phyloP scores from a whole-genome alignment of 371 early-diverging fungal genomes.

The Mucor irregularis region DNA sequence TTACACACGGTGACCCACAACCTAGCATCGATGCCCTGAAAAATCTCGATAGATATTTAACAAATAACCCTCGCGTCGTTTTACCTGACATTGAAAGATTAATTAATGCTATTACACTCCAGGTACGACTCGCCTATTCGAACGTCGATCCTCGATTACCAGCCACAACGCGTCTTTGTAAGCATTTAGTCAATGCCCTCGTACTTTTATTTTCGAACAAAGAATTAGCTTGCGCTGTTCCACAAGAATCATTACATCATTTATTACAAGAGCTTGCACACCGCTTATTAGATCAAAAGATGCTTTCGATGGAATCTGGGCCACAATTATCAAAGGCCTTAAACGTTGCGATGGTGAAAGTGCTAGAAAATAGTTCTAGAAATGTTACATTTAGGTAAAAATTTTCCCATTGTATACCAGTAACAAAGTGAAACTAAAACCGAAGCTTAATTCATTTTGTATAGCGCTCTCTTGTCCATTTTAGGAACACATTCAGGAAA shows the following conservation, averaged over 20 bases:
- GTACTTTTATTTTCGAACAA: constrained; percentile 74
- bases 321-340: constrained; percentile 73
- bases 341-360: constrained; percentile 86
- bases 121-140: constrained; percentile 77
- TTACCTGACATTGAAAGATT: constrained; percentile 67
- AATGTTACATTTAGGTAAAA: constrained; percentile 73
- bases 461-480: constrained; percentile 59
- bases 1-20: constrained; percentile 71
- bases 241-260: constrained; percentile 62
- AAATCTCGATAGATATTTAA: constrained; percentile 70
- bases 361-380: constrained; percentile 80
- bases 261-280: constrained; percentile 76
- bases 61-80: constrained; percentile 53
- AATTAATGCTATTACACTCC: constrained; percentile 76
- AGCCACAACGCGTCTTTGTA: constrained; percentile 63
- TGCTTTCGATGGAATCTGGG: constrained; percentile 65
- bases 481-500: constrained; percentile 49
- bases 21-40: constrained; percentile 82
- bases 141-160: constrained; percentile 54
- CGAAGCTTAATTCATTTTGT: constrained; percentile 1
- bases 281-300: constrained; percentile 75
- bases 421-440: not conserved
- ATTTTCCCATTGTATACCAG: not conserved
- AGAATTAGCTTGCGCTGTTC: constrained; percentile 62
- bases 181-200: constrained; percentile 76